Evolutionary conservation across 176 grass and related monocot species (phyloP), one percentile per base, ranked within the genome.

Genomic region (Cenchrus purpureus): DNA sequence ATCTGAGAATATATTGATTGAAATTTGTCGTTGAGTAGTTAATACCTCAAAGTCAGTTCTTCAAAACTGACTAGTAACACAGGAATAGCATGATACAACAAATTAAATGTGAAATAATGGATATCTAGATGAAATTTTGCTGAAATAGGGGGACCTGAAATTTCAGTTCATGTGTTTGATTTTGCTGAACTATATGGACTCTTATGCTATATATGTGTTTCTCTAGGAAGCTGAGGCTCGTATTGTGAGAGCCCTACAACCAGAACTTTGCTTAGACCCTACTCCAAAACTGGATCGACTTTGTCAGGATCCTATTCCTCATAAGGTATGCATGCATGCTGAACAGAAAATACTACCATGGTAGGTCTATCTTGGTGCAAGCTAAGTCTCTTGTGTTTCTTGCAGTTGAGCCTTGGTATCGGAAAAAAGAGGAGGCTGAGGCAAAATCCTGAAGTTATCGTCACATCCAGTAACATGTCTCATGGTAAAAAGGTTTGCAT

Each of bases 161-260:
- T 67, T 37, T 78, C 53, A 83, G 44, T 82, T 72, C 31, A 40
- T 62, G 17, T 82, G 29, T 67, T 78, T 43, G 29, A 73, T 75
- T 77, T 55, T 53, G 52, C 48, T 79, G 14, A 37, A 81, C 13
- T n/a, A 72, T 79, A 74, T 78, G 11, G 42, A 14, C 11, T 84
- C 37, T 50, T 80, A 71, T 90, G 77, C 8, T 86, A 31, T 87
- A 31, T 87, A 32, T 12, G 55, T 87, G 10, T 59, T 91, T 81
- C 5, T 88, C 58, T 84, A 99, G 97, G 97, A 99, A 92, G 90
- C 94, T 58, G 97, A 99, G 63, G 89, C 94, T 66, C 94, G 94
- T 17, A 92, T 99, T 68, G 68, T 99, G 66, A 99, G 91, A 88
- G 92, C 88, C 57, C 82, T 99, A 79, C 91, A 99, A 76, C 92